phyloP scores from a whole-genome alignment of 2,329 filamentous ascomycete species.

The Fusarium palustre region DNA sequence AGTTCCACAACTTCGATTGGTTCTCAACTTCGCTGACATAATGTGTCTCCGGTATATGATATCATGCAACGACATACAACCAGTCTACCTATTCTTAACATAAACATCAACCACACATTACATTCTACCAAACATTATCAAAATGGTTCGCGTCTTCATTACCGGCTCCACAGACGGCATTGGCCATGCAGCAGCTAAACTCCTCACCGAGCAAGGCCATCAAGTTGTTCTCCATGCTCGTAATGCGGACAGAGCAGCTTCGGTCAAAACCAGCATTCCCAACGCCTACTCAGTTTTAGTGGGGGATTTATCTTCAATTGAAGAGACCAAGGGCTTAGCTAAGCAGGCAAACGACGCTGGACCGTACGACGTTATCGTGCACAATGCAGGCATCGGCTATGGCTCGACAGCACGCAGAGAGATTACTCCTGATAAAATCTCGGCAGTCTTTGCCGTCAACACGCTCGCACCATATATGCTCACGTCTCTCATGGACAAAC shows the following conservation, averaged over 20 bases:
- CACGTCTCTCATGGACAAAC: constrained; percentile 34
- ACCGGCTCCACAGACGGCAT: constrained; percentile 41
- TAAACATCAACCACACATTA: no score
- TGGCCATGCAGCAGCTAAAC: constrained; percentile 34
- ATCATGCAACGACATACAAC: no score
- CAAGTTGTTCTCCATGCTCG: constrained; percentile 36
- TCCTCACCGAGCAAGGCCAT: constrained; percentile 35
- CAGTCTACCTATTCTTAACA: no score
- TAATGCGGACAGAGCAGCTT: constrained; percentile 35
- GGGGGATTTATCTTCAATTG: constrained; percentile 28
- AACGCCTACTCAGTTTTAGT: constrained; percentile 28
- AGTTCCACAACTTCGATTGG: no score
- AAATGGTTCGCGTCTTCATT: constrained; percentile 40
- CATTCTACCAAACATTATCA: not conserved
- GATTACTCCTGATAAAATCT: constrained; percentile 28
- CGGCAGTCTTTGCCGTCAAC: constrained; percentile 38
- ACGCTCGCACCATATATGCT: constrained; percentile 37
- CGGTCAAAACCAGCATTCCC: constrained; percentile 26
- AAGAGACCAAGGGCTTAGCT: constrained; percentile 35
- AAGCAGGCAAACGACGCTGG: constrained; percentile 30
- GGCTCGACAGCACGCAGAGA: constrained; percentile 20
- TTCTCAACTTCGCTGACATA: no score
- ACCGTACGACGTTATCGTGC: constrained; percentile 35
- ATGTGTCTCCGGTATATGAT: no score
- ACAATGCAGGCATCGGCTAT: constrained; percentile 40